Evolutionary conservation across 139 green algal genomes (phyloP).

Genomic region (Monoraphidium neglectum): DNA sequence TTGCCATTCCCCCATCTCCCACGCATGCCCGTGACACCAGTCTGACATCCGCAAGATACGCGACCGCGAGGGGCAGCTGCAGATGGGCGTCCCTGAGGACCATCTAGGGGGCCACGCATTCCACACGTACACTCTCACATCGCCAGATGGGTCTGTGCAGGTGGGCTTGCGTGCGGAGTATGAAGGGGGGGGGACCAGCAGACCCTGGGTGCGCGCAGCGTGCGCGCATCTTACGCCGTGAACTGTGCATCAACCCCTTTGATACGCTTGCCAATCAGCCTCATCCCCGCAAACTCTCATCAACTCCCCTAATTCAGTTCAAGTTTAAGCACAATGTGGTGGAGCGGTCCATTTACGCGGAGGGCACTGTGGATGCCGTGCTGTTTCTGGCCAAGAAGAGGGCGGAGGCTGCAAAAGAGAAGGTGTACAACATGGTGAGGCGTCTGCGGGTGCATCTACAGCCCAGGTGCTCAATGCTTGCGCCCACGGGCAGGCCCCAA

Average conservation of each 20-base stretch:
- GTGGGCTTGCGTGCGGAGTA: too few species aligned
- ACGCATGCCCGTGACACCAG: not conserved
- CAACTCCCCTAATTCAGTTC: slow-evolving; percentile 46
- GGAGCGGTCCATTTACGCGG: slow-evolving; percentile 85
- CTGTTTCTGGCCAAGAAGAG: slow-evolving; percentile 87
- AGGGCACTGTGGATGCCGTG: slow-evolving; percentile 94
- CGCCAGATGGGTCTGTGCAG: slow-evolving; percentile 75
- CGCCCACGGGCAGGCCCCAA: too few species aligned
- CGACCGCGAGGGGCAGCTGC: slow-evolving; percentile 24
- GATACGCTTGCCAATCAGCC: too few species aligned
- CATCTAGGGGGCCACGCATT: slow-evolving; percentile 89
- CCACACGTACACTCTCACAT: slow-evolving; percentile 95
- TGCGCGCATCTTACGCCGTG: too few species aligned
- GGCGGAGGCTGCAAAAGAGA: slow-evolving; percentile 57
- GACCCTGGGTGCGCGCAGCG: not conserved
- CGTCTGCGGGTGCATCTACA: too few species aligned
- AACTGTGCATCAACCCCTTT: too few species aligned
- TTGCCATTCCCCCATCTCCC: too few species aligned
- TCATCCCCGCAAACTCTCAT: too few species aligned
- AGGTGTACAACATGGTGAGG: slow-evolving; percentile 95
- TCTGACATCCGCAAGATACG: slow-evolving; percentile 26
- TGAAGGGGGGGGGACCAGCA: not conserved
- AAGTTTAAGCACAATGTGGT: slow-evolving; percentile 99
- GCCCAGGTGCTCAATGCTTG: too few species aligned
- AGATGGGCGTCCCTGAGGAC: slow-evolving; percentile 25